These are phyloP conservation scores for Lentinula detonsa DNA, from an alignment of 768 basidiomycete genomes.

Conservation along the genomic window DNA sequence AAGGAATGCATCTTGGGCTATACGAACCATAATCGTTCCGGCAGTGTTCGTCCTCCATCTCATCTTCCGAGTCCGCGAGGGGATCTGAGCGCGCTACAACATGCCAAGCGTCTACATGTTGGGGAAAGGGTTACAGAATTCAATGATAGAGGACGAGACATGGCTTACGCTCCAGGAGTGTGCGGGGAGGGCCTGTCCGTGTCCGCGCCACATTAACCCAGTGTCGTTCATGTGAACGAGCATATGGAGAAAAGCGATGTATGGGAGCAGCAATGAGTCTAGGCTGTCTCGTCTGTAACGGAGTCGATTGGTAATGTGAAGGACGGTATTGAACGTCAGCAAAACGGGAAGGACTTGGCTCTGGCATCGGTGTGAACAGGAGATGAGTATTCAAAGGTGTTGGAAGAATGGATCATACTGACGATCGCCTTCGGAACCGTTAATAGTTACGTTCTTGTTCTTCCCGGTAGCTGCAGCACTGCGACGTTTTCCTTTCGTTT, in stretches of 20 bases:
- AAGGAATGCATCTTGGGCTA: background rate
- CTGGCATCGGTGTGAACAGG: background rate
- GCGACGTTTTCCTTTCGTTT: conserved; percentile 10
- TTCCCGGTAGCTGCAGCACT: conserved; percentile 16
- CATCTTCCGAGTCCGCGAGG: conserved; percentile 72
- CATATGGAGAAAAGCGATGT: background rate
- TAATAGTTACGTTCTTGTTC: conserved; percentile 21
- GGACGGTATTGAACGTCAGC: conserved; percentile 10
- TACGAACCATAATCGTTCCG: conserved; percentile 60
- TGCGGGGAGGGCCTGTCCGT: conserved; percentile 26
- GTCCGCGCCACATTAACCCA: background rate
- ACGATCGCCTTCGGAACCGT: conserved; percentile 11
- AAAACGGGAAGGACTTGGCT: conserved; percentile 9
- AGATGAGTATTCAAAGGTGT: background rate
- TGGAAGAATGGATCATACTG: background rate
- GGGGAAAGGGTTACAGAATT: background rate
- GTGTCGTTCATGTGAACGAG: background rate
- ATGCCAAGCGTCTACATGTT: background rate
- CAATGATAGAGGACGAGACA: background rate
- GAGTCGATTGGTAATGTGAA: conserved; percentile 7
- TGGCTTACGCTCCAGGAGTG: conserved; percentile 63
- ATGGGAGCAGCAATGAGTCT: background rate
- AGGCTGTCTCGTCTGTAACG: background rate
- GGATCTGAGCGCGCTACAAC: conserved; percentile 56
- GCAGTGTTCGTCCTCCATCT: conserved; percentile 56